These are phyloP conservation scores for Aegilops umbellulata DNA, from an alignment of 176 grass and related monocot species.

Conservation along the genomic window DNA sequence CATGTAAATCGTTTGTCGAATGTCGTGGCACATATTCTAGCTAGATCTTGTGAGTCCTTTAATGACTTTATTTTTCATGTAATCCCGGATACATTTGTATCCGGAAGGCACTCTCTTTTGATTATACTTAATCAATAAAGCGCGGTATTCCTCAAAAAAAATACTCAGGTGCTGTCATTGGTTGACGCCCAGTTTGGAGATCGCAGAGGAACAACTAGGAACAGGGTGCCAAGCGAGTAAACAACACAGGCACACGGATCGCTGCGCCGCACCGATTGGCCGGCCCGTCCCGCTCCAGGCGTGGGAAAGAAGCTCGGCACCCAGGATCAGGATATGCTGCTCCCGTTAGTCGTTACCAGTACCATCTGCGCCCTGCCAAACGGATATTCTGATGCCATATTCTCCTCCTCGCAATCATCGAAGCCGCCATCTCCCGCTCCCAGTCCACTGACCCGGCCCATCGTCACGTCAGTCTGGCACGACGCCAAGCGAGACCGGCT, in stretches of 20 bases:
- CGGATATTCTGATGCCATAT: not conserved
- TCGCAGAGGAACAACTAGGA: not conserved
- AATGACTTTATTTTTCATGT: too few species aligned
- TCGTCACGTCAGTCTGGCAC: not conserved
- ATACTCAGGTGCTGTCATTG: not conserved
- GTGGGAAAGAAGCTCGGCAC: not conserved
- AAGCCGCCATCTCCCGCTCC: too few species aligned
- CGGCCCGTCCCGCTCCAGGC: not conserved
- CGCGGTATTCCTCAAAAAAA: too few species aligned
- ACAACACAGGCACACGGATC: not conserved
- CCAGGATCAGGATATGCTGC: constrained; percentile 12
- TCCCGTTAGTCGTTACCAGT: not conserved
- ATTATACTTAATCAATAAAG: too few species aligned
- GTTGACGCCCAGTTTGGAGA: not conserved
- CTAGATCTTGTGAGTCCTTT: too few species aligned
- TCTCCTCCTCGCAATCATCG: not conserved
- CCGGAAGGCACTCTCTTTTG: too few species aligned
- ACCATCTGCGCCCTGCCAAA: not conserved
- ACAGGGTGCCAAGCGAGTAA: not conserved
- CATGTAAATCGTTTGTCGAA: too few species aligned
- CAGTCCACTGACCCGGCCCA: not conserved
- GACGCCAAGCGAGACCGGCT: not conserved
- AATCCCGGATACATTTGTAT: too few species aligned
- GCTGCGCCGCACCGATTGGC: not conserved
- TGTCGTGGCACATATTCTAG: too few species aligned